Evolutionary conservation across 345 rosid genomes (phyloP).

Genomic region (Cochlearia excelsa): DNA sequence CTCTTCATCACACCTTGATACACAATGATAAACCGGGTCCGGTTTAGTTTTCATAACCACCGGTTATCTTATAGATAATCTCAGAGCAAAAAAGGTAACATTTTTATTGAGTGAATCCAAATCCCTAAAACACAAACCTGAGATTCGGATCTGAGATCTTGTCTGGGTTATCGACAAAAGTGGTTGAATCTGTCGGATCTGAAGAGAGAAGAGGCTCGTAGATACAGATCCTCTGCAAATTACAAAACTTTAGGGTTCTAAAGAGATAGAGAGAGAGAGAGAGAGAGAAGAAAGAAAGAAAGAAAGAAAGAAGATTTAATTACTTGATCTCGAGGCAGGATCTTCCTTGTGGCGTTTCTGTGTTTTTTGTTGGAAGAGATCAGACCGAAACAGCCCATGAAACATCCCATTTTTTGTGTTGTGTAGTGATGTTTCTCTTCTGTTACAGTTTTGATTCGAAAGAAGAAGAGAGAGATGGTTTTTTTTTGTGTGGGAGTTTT

Average conservation of each 20-base stretch:
- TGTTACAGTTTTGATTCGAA: neutral
- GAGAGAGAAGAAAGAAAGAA: neutral
- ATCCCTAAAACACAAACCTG: conserved; percentile 41
- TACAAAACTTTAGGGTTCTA: neutral
- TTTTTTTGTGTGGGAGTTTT: too few relatives aligned
- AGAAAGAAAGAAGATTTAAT: neutral
- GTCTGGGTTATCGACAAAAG: conserved; percentile 23
- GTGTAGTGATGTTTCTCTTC: conserved; percentile 17
- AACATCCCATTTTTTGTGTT: conserved; percentile 64
- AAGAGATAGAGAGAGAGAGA: too few relatives aligned
- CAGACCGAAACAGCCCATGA: conserved; percentile 76
- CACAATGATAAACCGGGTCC: too few relatives aligned
- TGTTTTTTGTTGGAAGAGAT: conserved; percentile 52
- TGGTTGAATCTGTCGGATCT: conserved; percentile 35
- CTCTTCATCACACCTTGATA: conserved; percentile 26
- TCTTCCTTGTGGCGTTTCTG: conserved; percentile 43
- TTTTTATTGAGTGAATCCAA: conserved; percentile 5
- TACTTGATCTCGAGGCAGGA: conserved; percentile 58
- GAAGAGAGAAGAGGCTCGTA: conserved; percentile 54
- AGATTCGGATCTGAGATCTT: conserved; percentile 40
- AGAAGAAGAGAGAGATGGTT: conserved; percentile 1
- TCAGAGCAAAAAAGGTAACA: neutral
- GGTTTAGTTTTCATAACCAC: conserved; percentile 5
- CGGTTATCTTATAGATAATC: neutral
- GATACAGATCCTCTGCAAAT: conserved; percentile 44